These are phyloP conservation scores for Saturnispora serradocipensis DNA, from an alignment of 805 yeast species.

Conservation along the genomic window DNA sequence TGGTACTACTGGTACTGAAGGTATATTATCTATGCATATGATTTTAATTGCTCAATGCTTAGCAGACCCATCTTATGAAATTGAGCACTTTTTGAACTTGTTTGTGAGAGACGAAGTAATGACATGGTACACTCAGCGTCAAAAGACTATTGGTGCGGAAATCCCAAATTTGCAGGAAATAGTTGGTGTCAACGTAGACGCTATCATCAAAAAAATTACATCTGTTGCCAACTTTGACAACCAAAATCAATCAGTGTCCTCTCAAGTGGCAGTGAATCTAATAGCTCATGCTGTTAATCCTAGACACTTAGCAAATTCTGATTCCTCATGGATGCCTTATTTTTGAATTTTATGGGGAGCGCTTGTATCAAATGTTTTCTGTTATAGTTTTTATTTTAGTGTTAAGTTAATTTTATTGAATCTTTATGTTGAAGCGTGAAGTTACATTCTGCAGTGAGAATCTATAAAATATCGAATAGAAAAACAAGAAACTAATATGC, in stretches of 20 bases:
- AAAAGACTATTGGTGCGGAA: slow-evolving; percentile 74
- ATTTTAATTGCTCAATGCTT: slow-evolving; percentile 82
- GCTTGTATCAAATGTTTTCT: slow-evolving; percentile 1
- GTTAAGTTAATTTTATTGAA: background rate
- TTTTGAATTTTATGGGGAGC: slow-evolving; percentile 30
- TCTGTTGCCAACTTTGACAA: slow-evolving; percentile 50
- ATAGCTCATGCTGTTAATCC: slow-evolving; percentile 95
- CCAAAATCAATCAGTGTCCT: slow-evolving; percentile 64
- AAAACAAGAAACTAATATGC: background rate
- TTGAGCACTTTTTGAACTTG: slow-evolving; percentile 84
- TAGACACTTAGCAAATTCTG: slow-evolving; percentile 83
- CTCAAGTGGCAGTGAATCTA: slow-evolving; percentile 83
- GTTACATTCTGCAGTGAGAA: background rate
- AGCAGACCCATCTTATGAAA: slow-evolving; percentile 84
- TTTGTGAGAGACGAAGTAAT: slow-evolving; percentile 94
- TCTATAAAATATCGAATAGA: background rate
- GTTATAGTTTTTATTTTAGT: background rate
- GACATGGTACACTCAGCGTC: slow-evolving; percentile 87
- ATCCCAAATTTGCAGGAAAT: slow-evolving; percentile 69
- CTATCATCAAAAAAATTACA: slow-evolving; percentile 67
- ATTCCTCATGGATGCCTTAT: slow-evolving; percentile 93
- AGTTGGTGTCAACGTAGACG: slow-evolving; percentile 80
- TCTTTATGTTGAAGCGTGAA: background rate
- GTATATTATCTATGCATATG: slow-evolving; percentile 75
- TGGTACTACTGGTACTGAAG: slow-evolving; percentile 92